Evolutionary conservation across 2,329 filamentous ascomycete genomes (phyloP).

Genomic region (Lachnellula cervina): DNA sequence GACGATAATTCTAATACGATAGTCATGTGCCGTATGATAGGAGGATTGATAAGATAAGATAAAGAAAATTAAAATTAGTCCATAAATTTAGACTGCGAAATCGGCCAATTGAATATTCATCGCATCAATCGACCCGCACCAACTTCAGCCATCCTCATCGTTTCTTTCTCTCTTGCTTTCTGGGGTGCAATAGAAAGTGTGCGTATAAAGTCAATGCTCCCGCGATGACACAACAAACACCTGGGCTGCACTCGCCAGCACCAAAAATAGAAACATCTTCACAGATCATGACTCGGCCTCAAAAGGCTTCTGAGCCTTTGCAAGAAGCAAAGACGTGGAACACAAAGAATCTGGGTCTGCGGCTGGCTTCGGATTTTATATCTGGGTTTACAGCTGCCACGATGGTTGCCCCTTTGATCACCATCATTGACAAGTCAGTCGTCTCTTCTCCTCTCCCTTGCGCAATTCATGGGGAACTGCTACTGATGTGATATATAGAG

Average conservation of each 20-base stretch:
- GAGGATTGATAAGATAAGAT: background rate
- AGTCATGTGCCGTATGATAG: background rate
- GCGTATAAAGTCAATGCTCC: conserved; percentile 11
- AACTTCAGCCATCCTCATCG: background rate
- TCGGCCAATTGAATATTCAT: conserved; percentile 9
- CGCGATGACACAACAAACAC: conserved; percentile 14
- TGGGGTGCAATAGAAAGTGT: background rate
- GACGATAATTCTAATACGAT: no score
- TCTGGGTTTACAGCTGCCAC: conserved; percentile 68
- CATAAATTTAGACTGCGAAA: conserved; percentile 1
- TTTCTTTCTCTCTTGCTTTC: background rate
- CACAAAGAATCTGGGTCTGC: conserved; percentile 63
- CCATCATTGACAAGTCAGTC: conserved; percentile 74
- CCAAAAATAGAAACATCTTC: conserved; percentile 5
- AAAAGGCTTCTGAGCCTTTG: conserved; percentile 14
- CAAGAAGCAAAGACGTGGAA: conserved; percentile 54
- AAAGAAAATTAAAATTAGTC: background rate
- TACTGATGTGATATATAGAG: conserved; percentile 40
- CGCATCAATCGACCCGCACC: conserved; percentile 11
- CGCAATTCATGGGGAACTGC: background rate
- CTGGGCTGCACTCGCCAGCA: conserved; percentile 14
- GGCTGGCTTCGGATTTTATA: conserved; percentile 62
- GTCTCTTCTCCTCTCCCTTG: background rate
- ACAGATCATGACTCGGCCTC: conserved; percentile 8
- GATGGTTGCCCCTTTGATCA: conserved; percentile 77